Conservation (phyloP, 768 basidiomycete species). For the Rhodotorula kratochvilovae region DNA sequence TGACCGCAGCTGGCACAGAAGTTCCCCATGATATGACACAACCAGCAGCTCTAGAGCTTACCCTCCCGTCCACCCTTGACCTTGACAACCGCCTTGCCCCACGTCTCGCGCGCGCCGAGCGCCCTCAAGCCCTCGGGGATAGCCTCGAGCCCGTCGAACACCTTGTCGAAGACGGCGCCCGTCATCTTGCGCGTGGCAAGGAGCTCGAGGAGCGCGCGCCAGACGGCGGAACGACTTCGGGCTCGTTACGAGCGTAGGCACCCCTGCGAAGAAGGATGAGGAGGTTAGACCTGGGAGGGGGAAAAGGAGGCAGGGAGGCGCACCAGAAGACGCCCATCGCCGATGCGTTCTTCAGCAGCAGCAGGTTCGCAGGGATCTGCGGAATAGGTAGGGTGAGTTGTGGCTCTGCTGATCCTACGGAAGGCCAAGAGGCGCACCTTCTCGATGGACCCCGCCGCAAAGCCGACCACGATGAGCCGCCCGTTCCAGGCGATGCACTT, state of each 20-base stretch:
- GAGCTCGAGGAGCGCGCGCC: slow-evolving; percentile 68
- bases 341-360: slow-evolving; percentile 79
- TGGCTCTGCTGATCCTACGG: background rate
- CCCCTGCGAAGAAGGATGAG: slow-evolving; percentile 4
- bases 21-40: no score
- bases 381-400: no score
- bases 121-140: slow-evolving; percentile 67
- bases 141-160: slow-evolving; percentile 62
- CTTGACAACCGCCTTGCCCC: slow-evolving; percentile 79
- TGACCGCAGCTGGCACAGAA: no score
- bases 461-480: slow-evolving; percentile 86
- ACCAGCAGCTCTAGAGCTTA: slow-evolving; percentile 24
- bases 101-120: slow-evolving; percentile 76
- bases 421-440: slow-evolving; percentile 54
- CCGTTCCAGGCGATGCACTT: slow-evolving; percentile 96
- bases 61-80: slow-evolving; percentile 47
- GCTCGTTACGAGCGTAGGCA: slow-evolving; percentile 56
- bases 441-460: slow-evolving; percentile 77
- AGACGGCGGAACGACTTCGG: slow-evolving; percentile 61
- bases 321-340: slow-evolving; percentile 77
- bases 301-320: background rate
- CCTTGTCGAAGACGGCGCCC: slow-evolving; percentile 65
- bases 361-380: slow-evolving; percentile 70
- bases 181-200: slow-evolving; percentile 61
- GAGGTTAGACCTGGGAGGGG: background rate